phyloP scores from a whole-genome alignment of 106 monocot species.

The Dendrobium catenatum region DNA sequence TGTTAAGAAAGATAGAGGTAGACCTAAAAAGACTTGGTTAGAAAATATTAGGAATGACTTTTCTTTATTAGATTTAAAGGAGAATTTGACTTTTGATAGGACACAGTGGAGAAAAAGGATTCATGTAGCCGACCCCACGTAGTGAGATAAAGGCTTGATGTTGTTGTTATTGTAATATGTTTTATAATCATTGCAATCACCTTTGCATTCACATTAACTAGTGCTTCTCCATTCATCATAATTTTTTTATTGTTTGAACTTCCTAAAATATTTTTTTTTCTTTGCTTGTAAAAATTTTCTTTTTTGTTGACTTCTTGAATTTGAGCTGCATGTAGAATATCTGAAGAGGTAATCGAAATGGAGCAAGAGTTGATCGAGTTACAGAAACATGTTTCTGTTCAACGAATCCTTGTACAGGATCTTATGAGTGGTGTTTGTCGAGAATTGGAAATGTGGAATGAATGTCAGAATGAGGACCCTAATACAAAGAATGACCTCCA shows the following conservation, averaged over 20 bases:
- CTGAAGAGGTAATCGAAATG: conserved; percentile 92
- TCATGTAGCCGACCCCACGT: too few relatives aligned
- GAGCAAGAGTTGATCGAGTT: conserved; percentile 90
- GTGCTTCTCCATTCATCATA: background rate
- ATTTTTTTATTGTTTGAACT: background rate
- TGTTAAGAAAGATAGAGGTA: too few relatives aligned
- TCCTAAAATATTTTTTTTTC: background rate
- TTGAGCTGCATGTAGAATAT: conserved; percentile 48
- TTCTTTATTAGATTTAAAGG: too few relatives aligned
- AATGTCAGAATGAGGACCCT: conserved; percentile 27
- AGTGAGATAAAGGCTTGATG: too few relatives aligned
- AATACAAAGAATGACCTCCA: conserved; percentile 32
- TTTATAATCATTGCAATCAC: background rate
- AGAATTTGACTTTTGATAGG: too few relatives aligned
- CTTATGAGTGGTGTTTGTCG: conserved; percentile 82
- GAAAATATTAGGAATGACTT: too few relatives aligned
- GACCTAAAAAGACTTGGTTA: too few relatives aligned
- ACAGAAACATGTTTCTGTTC: conserved; percentile 85
- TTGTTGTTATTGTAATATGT: too few relatives aligned
- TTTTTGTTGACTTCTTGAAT: conserved; percentile 1
- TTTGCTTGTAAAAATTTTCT: background rate
- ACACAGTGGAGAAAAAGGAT: too few relatives aligned
- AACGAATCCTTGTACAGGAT: conserved; percentile 94
- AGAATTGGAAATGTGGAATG: conserved; percentile 78
- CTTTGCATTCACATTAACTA: background rate